Base-by-base conservation (phyloP, 2,329 filamentous ascomycete genomes). In the Aureobasidium mangrovei region DNA sequence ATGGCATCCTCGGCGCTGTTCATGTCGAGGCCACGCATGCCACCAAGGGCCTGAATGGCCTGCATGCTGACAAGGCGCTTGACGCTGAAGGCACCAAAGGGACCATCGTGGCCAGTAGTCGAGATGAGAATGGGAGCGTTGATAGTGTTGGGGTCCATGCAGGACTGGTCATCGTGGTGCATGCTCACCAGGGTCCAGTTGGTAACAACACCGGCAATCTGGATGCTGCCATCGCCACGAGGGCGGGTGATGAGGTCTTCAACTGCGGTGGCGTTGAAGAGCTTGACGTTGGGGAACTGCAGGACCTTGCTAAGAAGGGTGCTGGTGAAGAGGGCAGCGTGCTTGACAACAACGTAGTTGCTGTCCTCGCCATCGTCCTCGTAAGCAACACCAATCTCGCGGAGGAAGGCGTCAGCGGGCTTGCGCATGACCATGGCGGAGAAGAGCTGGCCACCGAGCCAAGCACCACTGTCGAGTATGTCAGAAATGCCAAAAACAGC, bases 71-170 rank as follows among this genome's bases (percentile, higher is more conserved):
- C 90, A 39, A 95, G 84, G 46, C 90, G 82, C 81, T 95, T 95
- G 69, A 88, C 90, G 60, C 75, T 86, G 76, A 96, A 96, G 47
- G 90, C 90, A 44, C 90, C 91, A 68, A 95, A 94, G 12, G 90
- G 90, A 10, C 81, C 91, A 61, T 96, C 90, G 65, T 96, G 90
- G 48, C 90, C 91, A 0, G 90, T 95, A 27, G 90, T 95, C 56
- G 84, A 89, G 74, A 96, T 86, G 66, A 95, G 77, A 56, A 95
- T 71, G 1, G 90, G 89, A 0, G 89, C 88, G 67, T 95, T 95
- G 80, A 95, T 95, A 64, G 90, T 95, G 81, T 93, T 95, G 62
- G 90, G 90, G 70, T 95, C 91, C 90, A 95, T 95, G 84, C 90
- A 95, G 58, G 75, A 57, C 49, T 60, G 58, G 54, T 64, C 63